Evolutionary conservation across 768 basidiomycete species (phyloP), one percentile per base, ranked within the genome.

Genomic region (Leccinum sublutescens): DNA sequence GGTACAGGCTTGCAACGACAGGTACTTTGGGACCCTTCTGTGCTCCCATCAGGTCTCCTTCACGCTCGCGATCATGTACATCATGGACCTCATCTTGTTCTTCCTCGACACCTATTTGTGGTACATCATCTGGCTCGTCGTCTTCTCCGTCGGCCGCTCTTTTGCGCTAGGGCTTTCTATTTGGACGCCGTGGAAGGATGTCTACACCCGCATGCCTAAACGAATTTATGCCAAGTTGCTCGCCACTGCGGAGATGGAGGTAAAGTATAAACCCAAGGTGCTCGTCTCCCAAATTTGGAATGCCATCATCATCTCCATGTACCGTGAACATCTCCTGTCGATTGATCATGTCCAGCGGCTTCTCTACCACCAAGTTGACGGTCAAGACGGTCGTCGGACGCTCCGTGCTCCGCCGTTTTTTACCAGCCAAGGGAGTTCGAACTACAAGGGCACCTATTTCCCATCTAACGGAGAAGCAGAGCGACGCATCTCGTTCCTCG

Each of bases 241-340:
- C 56, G 94, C 97, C 19, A 98, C 96, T 0, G 85, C 82, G 2
- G 96, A 98, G 70, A 98, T 98, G 97, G 97, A 99, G 72, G 86
- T 97, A 75, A 98, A 98, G 76, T 99, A 98, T 80, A 98, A 98
- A 76, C 97, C 97, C 58, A 99, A 99, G 82, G 93, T 99, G 56
- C 84, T 99, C 31, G 97, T 99, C 43, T 98, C 95, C 19, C 97
- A 99, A 77, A 89, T 99, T 31, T 99, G 97, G 97, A 99, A 99
- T 74, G 97, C 97, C 49, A 82, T 98, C 76, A 96, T 99, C 75
- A 99, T 99, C 62, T 98, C 96, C 56, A 99, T 99, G 97, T 99
- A 99, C 75, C 88, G 97, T 67, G 97, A 99, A 69, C 97, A 99
- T 76, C 80, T 99, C 52, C 80, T 99, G 40, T 96, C 94, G 62